Evolutionary conservation across 352 stramenopile genomes (phyloP), one percentile per base, ranked within the genome.

Genomic region (Elongisporangium anandrum): DNA sequence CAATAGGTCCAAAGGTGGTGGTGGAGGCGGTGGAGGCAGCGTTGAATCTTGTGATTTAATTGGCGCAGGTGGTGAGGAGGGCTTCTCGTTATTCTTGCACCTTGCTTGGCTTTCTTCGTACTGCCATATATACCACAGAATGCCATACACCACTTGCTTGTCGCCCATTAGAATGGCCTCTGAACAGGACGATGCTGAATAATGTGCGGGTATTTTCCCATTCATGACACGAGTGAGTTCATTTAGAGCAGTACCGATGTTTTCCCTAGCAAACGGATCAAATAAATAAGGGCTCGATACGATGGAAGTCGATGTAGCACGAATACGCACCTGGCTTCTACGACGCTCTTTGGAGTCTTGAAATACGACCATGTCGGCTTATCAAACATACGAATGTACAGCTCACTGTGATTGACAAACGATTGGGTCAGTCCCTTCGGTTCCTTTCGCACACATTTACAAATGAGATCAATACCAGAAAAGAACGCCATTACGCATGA

Each of bases 81-180:
- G 22, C 12, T 38, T 53, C 10, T 51, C 6, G 52, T 64, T 29
- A 47, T 52, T 41, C 4, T 16, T 53, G 23, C 24, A 48, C 5
- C 5, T 57, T n/a, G 51, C 34, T 49, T 29, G 56, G 23, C 24
- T 47, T 53, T 59, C 48, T 13, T 48, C 64, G 12, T 56, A 58
- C 26, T 86, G 77, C 75, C 75, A 81, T 6, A 87, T 39, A 56
- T 80, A 59, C 77, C 79, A 86, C 16, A 87, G 63, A 20, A 87
- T 39, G 5, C 69, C 75, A 47, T 80, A 87, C 20, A 58, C 66
- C 4, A 70, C 59, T 50, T 86, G 72, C 34, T 68, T 69, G 50
- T 89, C 66, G 9, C 77, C 77, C 24, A 83, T 70, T 4, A 79
- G 64, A 24, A 77, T 66, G 6, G 57, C 68, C n/a, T 79, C 73